Conservation (phyloP, 345 rosid genomes). For the Abelmoschus esculentus region DNA sequence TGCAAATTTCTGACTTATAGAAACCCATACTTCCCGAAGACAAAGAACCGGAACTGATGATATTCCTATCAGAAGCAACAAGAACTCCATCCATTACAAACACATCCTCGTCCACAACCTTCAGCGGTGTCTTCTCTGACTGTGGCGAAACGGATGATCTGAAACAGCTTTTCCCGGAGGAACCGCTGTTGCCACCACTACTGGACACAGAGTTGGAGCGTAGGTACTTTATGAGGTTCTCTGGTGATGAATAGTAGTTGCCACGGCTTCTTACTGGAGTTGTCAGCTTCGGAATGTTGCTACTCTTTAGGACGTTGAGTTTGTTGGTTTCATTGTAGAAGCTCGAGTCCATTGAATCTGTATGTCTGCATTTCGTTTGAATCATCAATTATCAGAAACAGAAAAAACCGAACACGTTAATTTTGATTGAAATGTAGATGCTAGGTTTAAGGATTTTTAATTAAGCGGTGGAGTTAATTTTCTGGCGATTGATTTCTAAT, state of each 20-base stretch:
- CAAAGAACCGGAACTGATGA: conserved; percentile 6
- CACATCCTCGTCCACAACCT: conserved; percentile 36
- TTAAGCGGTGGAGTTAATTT: not conserved
- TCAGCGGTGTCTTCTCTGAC: conserved; percentile 10
- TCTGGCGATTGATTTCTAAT: too few species aligned
- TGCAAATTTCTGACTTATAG: not conserved
- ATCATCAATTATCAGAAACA: not conserved
- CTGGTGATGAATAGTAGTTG: conserved; percentile 11
- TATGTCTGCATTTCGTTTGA: not conserved
- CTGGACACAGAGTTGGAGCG: conserved; percentile 19
- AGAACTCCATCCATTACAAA: conserved; percentile 65
- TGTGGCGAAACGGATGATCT: conserved; percentile 9
- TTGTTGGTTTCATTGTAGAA: conserved; percentile 2
- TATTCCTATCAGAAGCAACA: conserved; percentile 9
- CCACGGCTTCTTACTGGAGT: conserved; percentile 3
- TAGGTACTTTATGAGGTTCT: conserved; percentile 20
- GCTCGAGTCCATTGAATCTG: conserved; percentile 4
- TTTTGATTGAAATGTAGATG: not conserved
- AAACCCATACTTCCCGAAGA: not conserved
- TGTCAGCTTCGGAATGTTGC: conserved; percentile 1
- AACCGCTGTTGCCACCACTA: not conserved
- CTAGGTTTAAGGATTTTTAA: not conserved
- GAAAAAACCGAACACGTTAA: not conserved
- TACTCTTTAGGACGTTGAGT: conserved; percentile 4
- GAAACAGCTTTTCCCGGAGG: conserved; percentile 9